Percentiles rank a stretch among this genome's conserved stretches.
phyloP scores from a whole-genome alignment of 768 basidiomycete species.

The Naganishia randhawae region DNA sequence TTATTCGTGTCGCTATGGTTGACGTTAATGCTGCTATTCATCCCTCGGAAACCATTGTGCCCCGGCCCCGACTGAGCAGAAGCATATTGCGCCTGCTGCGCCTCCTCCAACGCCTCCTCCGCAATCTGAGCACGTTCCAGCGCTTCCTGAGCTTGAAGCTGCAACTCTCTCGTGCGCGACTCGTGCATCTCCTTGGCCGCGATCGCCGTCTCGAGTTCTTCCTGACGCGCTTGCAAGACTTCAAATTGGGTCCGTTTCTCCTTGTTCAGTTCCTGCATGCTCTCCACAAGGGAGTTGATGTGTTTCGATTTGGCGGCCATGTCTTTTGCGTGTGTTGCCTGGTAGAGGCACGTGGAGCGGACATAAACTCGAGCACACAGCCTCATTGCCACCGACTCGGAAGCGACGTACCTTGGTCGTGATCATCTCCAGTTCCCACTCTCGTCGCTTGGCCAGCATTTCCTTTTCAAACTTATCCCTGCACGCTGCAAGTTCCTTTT shows the following conservation, averaged over 20 bases:
- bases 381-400: background rate
- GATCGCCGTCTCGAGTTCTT: constrained; percentile 79
- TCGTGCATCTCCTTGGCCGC: constrained; percentile 70
- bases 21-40: background rate
- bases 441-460: constrained; percentile 60
- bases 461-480: constrained; percentile 76
- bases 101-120: constrained; percentile 64
- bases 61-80: background rate
- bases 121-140: constrained; percentile 59
- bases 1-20: constrained; percentile 1
- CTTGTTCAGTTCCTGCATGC: constrained; percentile 63
- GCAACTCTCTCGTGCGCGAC: constrained; percentile 74
- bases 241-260: constrained; percentile 83
- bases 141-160: constrained; percentile 78
- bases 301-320: constrained; percentile 60
- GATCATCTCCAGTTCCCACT: constrained; percentile 72
- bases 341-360: constrained; percentile 10
- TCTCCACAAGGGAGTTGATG: constrained; percentile 67
- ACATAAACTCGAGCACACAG: background rate
- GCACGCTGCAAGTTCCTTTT: constrained; percentile 62
- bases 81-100: constrained; percentile 6
- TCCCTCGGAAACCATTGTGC: too few relatives aligned
- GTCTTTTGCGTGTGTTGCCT: constrained; percentile 71
- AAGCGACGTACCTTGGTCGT: constrained; percentile 62
- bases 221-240: constrained; percentile 78